Base-by-base conservation (phyloP, 2,329 filamentous ascomycete genomes). In the Colletotrichum phormii region DNA sequence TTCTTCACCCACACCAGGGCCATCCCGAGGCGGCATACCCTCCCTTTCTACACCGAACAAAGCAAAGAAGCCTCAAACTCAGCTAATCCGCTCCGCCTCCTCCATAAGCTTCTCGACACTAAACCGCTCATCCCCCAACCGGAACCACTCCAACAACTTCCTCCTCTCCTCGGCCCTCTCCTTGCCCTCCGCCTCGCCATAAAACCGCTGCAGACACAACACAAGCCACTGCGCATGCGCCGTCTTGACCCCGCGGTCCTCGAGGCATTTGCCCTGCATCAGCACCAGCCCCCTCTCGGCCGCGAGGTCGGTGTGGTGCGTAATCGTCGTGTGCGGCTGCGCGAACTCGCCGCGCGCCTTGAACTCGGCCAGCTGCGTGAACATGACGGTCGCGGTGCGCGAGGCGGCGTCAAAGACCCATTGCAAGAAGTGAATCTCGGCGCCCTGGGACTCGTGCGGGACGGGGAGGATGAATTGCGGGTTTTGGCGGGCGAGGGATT, bases 371-470 rank as follows among this genome's bases (percentile, higher is more conserved):
- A 99, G 88, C 79, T 97, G 94, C 0, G 97, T 99, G 84, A 99
- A 98, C 42, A 99, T 91, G 6, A 98, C 92, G 0, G 93, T 94
- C 72, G 89, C 90, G 4, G 91, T 92, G 73, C 88, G 84, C 22
- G 87, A 89, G 69, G 85, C 85, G 26, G 83, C 84, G 73, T 97
- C 95, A 83, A 98, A 98, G 0, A 93, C 94, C 95, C 97, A 99
- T 83, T 99, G 96, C 74, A 99, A 84, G 82, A 97, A 98, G 84
- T 99, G 97, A 58, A 99, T 95, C 82, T 98, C 97, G 59, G 95
- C 94, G 64, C 94, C 94, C 76, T 87, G 86, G 29, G 82, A 84
- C 59, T 84, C 84, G 82, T 89, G 94, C 76, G 94, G 94, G 7
- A 98, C 89, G 0, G 97, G 97, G 1, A 99, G 89, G 67, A 99